Percentiles rank a stretch among this genome's conserved stretches.
phyloP scores from a whole-genome alignment of 345 rosid species.

The Erysimum cheiranthoides region DNA sequence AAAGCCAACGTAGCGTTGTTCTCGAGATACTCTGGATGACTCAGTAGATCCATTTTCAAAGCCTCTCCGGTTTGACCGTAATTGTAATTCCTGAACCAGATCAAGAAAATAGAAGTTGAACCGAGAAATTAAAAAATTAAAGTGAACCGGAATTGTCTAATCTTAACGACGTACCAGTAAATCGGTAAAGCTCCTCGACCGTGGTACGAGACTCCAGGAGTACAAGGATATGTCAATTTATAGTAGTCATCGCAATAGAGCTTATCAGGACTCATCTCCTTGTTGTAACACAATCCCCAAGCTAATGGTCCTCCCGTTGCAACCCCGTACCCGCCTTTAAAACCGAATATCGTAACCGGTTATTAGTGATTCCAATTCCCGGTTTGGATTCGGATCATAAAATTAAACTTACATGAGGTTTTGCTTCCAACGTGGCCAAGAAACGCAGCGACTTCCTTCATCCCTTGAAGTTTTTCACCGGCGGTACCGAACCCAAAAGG shows the following conservation, averaged over 20 bases:
- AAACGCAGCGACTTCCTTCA: conserved; percentile 76
- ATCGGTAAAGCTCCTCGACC: conserved; percentile 89
- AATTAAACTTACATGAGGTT: conserved; percentile 59
- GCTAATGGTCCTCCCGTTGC: conserved; percentile 92
- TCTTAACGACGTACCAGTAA: conserved; percentile 60
- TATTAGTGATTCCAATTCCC: background rate
- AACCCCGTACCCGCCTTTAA: conserved; percentile 89
- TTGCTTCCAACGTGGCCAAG: conserved; percentile 89
- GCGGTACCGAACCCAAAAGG: conserved; percentile 75
- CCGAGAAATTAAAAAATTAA: background rate
- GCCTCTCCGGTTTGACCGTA: conserved; percentile 80
- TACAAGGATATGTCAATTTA: conserved; percentile 74
- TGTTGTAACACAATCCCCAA: conserved; percentile 92
- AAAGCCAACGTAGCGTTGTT: conserved; percentile 80
- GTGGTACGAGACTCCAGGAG: conserved; percentile 78
- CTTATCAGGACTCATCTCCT: conserved; percentile 85
- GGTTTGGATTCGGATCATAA: conserved; percentile 15
- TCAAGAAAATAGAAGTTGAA: background rate
- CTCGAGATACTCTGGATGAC: conserved; percentile 76
- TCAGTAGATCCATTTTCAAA: conserved; percentile 65
- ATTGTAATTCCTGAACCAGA: conserved; percentile 74
- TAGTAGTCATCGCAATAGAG: conserved; percentile 74
- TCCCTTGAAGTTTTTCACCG: conserved; percentile 61
- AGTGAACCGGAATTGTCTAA: background rate
- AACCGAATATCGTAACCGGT: background rate